Evolutionary conservation across 2,329 filamentous ascomycete species (phyloP), one percentile per base, ranked within the genome.

Genomic region (Helotiales sp.): DNA sequence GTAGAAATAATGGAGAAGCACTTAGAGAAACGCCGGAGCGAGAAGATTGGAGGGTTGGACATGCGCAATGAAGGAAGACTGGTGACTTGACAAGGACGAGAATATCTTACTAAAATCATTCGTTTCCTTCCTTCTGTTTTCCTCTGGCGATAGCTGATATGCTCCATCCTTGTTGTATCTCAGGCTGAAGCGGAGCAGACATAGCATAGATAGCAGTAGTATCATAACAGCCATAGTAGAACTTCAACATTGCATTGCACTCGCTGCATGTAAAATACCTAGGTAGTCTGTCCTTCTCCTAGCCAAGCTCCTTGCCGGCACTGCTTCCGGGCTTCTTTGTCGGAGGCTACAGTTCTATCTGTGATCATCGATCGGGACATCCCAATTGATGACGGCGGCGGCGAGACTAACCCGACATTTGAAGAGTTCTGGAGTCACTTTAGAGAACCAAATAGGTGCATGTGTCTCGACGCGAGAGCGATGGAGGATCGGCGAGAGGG

Each of bases 1-100:
- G 54, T 3, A 46, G 58, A 34, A 61, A 61, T 51, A 62, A 67
- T 31, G 63, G 48, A 34, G 56, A 55, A 30, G 60, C 47, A 15
- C 50, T 67, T 25, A 58, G 63, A 49, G 60, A 58, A 8, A 67
- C 64, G 8, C 63, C 63, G 0, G 68, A 68, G 47, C 54, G 59
- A n/a, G 67, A 69, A 48, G 64, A 67, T 25, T 66, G 63, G 57
- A 61, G 66, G 50, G 51, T 56, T 55, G 58, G 52, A 25, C 33
- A 25, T 3, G 34, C 4, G 40, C 10, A 15, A 6, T 25, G 22
- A 25, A 27, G 24, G n/a, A n/a, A n/a, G n/a, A 9, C 5, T 19
- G 17, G 17, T 40, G n/a, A 1, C 17, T 4, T 19, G n/a, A 5
- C 12, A 19, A 15, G 5, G n/a, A 40, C 13, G 5, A 40, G 17